These are phyloP conservation scores for Phytophthora citricola DNA, from an alignment of 352 stramenopile species.

Conservation along the genomic window DNA sequence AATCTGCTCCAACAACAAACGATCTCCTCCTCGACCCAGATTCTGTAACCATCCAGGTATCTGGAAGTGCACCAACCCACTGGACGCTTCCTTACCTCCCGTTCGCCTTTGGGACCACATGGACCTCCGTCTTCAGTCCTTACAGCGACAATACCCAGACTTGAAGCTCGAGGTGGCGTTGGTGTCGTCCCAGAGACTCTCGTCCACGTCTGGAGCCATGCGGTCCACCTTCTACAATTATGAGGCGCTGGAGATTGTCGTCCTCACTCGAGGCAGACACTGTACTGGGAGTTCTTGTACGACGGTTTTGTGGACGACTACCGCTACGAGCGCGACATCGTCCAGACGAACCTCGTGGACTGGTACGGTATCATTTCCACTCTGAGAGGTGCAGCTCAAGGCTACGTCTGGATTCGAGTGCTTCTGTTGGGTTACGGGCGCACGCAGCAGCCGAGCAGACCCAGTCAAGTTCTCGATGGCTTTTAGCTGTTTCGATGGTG, in stretches of 20 bases:
- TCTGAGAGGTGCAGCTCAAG: constrained; percentile 42
- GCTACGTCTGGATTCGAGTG: constrained; percentile 61
- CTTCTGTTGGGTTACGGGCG: constrained; percentile 22
- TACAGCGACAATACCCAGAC: constrained; percentile 36
- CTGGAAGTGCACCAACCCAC: constrained; percentile 39
- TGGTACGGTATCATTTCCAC: constrained; percentile 38
- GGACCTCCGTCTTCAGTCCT: constrained; percentile 22
- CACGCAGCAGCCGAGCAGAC: constrained; percentile 1
- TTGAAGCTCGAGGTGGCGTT: constrained; percentile 38
- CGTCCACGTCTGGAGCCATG: constrained; percentile 15
- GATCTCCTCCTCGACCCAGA: constrained; percentile 12
- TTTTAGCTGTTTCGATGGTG: constrained; percentile 26
- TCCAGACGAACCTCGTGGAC: constrained; percentile 44
- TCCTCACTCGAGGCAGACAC: constrained; percentile 38
- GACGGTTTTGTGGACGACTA: constrained; percentile 60
- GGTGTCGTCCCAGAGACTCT: constrained; percentile 28
- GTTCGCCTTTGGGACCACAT: constrained; percentile 46
- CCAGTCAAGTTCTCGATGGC: background rate
- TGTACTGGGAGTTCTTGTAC: constrained; percentile 26
- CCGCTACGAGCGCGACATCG: constrained; percentile 53
- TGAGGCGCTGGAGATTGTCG: constrained; percentile 40
- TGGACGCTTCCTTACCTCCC: constrained; percentile 8
- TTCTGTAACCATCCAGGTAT: constrained; percentile 39
- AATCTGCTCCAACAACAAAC: constrained; percentile 15
- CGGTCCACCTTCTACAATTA: constrained; percentile 20